These are phyloP conservation scores for Neoarthrinium moseri DNA, from an alignment of 2,329 filamentous ascomycete species.

Conservation along the genomic window DNA sequence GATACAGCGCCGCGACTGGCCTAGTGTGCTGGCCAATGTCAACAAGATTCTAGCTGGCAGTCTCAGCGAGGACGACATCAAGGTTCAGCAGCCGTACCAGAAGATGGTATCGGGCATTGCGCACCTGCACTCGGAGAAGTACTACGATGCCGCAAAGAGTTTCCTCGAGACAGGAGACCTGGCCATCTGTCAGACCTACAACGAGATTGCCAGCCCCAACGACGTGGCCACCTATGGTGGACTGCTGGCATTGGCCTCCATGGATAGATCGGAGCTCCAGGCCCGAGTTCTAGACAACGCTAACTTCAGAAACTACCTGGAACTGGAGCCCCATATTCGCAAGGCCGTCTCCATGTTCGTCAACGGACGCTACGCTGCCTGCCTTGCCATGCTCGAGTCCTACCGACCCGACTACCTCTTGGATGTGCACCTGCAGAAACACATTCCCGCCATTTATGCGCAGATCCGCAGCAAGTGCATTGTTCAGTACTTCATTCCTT, in stretches of 20 bases:
- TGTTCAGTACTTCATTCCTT: conserved; percentile 87
- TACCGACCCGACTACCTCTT: conserved; percentile 87
- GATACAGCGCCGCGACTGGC: conserved; percentile 77
- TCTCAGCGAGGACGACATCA: conserved; percentile 44
- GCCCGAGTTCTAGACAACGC: conserved; percentile 74
- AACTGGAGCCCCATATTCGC: conserved; percentile 90
- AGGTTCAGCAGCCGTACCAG: conserved; percentile 47
- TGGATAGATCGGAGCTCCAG: conserved; percentile 77
- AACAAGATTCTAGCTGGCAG: conserved; percentile 62
- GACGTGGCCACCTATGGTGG: conserved; percentile 92
- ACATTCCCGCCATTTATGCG: conserved; percentile 69
- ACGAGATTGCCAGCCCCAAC: conserved; percentile 74
- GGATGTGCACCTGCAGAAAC: conserved; percentile 78
- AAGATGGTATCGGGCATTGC: conserved; percentile 52
- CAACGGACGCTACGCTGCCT: conserved; percentile 83
- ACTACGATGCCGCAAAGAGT: conserved; percentile 62
- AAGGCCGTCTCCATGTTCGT: conserved; percentile 89
- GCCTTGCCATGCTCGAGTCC: conserved; percentile 76
- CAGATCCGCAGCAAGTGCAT: conserved; percentile 88
- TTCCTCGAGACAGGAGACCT: conserved; percentile 66
- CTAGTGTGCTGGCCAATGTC: conserved; percentile 58
- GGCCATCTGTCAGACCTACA: conserved; percentile 54
- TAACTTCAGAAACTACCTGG: conserved; percentile 81
- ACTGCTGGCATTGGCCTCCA: conserved; percentile 84
- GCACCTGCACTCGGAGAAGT: conserved; percentile 44